Conservation (phyloP, 176 grass and related monocot genomes). For the Stipa capillata region DNA sequence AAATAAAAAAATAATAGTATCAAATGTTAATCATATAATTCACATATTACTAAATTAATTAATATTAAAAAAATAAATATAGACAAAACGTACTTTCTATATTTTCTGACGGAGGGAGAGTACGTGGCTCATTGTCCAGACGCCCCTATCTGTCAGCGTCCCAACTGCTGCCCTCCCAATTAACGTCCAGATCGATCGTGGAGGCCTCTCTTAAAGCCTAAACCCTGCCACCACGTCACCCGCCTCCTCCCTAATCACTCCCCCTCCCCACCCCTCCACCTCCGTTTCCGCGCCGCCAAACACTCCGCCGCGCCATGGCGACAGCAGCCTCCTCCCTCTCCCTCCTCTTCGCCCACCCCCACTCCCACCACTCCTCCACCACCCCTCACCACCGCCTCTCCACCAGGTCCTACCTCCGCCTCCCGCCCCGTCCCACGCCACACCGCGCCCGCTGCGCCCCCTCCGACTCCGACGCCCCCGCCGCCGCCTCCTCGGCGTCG, state of each 20-base stretch:
- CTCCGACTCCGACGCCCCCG: slow-evolving; percentile 12
- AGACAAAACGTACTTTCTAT: too few species aligned
- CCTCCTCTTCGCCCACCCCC: slow-evolving; percentile 32
- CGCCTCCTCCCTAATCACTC: neutral
- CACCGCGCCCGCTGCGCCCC: slow-evolving; percentile 28
- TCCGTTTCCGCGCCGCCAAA: slow-evolving; percentile 14
- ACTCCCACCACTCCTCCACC: slow-evolving; percentile 35
- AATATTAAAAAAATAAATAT: too few species aligned
- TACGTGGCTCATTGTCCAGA: neutral
- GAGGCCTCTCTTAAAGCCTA: slow-evolving; percentile 12
- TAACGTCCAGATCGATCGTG: slow-evolving; percentile 23
- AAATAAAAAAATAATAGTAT: too few species aligned
- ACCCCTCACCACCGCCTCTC: neutral
- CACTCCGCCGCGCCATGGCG: slow-evolving; percentile 22
- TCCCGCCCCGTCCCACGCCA: neutral
- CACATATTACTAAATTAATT: too few species aligned
- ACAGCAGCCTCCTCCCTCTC: slow-evolving; percentile 39
- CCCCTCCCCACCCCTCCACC: neutral
- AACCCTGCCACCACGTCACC: slow-evolving; percentile 18
- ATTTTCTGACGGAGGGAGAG: too few species aligned
- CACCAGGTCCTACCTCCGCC: neutral
- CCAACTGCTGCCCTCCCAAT: neutral
- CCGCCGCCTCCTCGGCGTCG: too few species aligned
- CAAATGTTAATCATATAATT: too few species aligned
- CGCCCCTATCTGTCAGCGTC: too few species aligned